Evolutionary conservation across 2,329 filamentous ascomycete genomes (phyloP).

Genomic region (Talaromyces rugulosus): DNA sequence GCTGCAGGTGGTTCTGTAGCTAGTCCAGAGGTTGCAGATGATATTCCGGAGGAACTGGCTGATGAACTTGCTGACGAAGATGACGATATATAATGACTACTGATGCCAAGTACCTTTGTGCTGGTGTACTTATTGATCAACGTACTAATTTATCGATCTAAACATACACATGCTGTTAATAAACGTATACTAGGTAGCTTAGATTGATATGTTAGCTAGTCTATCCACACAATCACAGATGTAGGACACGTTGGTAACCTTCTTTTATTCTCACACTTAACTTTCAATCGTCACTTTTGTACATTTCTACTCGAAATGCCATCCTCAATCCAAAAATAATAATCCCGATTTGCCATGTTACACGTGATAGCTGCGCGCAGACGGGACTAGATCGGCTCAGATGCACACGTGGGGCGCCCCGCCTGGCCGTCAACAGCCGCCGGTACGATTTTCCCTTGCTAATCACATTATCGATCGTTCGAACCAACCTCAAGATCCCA

Average conservation of each 20-base stretch:
- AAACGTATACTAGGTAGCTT: background rate
- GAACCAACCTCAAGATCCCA: background rate
- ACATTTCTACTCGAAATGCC: background rate
- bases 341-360: background rate
- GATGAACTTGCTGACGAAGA: constrained; percentile 8
- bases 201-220: background rate
- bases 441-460: too few relatives aligned
- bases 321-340: background rate
- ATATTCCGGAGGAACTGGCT: constrained; percentile 8
- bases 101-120: background rate
- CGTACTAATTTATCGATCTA: background rate
- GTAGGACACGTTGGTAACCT: background rate
- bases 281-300: background rate
- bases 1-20: constrained; percentile 16
- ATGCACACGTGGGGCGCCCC: background rate
- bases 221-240: background rate
- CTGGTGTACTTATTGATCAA: background rate
- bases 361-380: background rate
- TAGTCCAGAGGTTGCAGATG: background rate
- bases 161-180: background rate
- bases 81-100: constrained; percentile 1
- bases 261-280: background rate
- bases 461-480: background rate
- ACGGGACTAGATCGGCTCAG: background rate
- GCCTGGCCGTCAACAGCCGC: background rate